Conservation (phyloP, 2,329 filamentous ascomycete species). For the Microthyrium microscopicum region DNA sequence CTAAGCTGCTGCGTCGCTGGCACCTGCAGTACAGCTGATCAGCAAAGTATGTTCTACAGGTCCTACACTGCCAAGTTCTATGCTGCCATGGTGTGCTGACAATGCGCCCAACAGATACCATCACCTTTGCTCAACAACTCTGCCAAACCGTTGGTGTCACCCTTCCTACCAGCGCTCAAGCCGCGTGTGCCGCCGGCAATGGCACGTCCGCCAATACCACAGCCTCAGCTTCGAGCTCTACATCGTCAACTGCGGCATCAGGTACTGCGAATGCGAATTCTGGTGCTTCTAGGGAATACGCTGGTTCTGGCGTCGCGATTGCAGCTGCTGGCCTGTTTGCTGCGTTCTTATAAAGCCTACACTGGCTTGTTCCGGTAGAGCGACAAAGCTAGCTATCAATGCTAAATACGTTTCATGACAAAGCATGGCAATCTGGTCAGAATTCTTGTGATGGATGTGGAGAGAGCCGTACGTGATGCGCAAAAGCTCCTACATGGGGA, state of each 20-base stretch:
- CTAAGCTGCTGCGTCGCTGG: constrained; percentile 26
- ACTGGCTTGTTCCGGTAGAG: not conserved
- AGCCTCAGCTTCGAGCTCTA: constrained; percentile 2
- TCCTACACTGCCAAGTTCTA: not conserved
- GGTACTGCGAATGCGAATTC: not conserved
- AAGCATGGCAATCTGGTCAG: constrained; percentile 24
- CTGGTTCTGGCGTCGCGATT: constrained; percentile 1
- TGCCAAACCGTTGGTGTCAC: constrained; percentile 22
- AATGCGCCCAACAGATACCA: constrained; percentile 18
- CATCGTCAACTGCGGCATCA: constrained; percentile 1
- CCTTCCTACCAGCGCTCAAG: constrained; percentile 18
- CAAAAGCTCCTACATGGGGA: not conserved
- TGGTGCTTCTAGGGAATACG: not conserved
- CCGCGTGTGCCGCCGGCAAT: constrained; percentile 9
- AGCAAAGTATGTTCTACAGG: constrained; percentile 15
- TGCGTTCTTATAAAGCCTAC: not conserved
- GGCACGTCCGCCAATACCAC: constrained; percentile 7
- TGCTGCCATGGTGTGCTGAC: not conserved
- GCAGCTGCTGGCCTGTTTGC: constrained; percentile 5
- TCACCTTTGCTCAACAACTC: constrained; percentile 24
- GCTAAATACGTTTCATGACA: not conserved
- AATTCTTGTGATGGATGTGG: constrained; percentile 27
- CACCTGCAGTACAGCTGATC: constrained; percentile 18
- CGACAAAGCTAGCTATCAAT: not conserved
- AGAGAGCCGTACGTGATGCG: constrained; percentile 14